phyloP scores from a whole-genome alignment of 164 flowering plant species.

The Tinospora cordifolia region DNA sequence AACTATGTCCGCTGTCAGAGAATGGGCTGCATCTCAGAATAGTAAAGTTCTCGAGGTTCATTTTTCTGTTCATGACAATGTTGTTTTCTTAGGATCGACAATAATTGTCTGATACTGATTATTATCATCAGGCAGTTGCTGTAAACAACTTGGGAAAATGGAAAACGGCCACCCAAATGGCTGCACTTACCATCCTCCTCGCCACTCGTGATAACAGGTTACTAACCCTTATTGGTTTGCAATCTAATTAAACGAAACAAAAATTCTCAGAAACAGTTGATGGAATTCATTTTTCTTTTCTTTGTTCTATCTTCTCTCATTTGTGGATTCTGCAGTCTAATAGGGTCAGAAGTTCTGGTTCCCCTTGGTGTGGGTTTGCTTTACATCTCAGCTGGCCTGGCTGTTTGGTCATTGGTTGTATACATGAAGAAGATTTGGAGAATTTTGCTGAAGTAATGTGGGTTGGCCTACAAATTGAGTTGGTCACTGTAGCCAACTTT shows the following conservation, averaged over 20 bases:
- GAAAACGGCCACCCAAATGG: conserved; percentile 98
- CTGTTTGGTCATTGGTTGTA: conserved; percentile 78
- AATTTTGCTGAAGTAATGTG: conserved; percentile 52
- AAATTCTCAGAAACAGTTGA: background rate
- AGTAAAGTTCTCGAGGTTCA: conserved; percentile 70
- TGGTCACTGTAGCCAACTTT: background rate
- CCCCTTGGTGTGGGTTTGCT: conserved; percentile 66
- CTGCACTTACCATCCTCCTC: conserved; percentile 71
- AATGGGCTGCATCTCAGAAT: conserved; percentile 98
- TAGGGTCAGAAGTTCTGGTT: conserved; percentile 44
- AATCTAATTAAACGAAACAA: background rate
- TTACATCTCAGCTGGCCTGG: conserved; percentile 81
- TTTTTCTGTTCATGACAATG: background rate
- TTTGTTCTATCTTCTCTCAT: background rate
- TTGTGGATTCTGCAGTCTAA: conserved; percentile 41
- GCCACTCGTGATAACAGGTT: conserved; percentile 85
- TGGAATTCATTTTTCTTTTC: background rate
- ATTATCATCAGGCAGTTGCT: conserved; percentile 76
- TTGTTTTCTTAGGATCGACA: background rate
- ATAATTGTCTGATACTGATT: background rate
- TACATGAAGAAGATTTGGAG: conserved; percentile 85
- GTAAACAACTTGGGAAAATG: conserved; percentile 94
- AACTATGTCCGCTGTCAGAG: conserved; percentile 98
- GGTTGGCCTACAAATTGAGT: background rate
- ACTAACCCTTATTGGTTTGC: background rate